Base-by-base conservation (phyloP, 2,329 filamentous ascomycete genomes). In the Karstenula rhodostoma region DNA sequence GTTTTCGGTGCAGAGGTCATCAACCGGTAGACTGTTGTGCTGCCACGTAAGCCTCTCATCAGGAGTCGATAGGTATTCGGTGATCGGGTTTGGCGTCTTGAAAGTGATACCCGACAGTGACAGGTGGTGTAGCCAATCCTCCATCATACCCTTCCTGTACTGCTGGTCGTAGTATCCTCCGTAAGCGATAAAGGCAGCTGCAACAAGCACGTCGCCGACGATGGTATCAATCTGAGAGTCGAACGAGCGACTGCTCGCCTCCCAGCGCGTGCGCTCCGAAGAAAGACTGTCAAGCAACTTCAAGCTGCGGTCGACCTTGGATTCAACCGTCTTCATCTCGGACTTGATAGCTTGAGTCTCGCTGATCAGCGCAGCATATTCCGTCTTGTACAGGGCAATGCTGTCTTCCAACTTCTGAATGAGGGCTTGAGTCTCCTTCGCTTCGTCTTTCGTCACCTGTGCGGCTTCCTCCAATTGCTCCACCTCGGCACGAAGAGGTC, bases 1-100 rank as follows among this genome's bases (percentile, higher is more conserved):
- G 73, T 99, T 99, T 79, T 99, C 95, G 0, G 95, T 99, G 84
- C 95, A 99, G 43, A 99, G 86, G 74, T 99, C 95, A 76, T 99
- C 95, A 4, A 97, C 94, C 2, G 96, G 95, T 52, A 99, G 83
- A 17, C 90, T 90, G 75, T 99, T 92, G 71, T 94, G 90, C 81
- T 99, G 96, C 95, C 95, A 99, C 65, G 91, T 87, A 35, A 99
- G 85, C 64, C 95, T 88, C 81, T 99, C 94, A 77, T 99, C 96
- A 4, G 96, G 94, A 25, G 93, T 97, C 5, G 96, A 99, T 17
- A 99, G 85, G 73, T 97, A 99, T 77, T 99, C 95, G 0, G 95
- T 97, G 49, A 99, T 87, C 0, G 95, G 93, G 73, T 98, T 98
- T 71, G 94, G 92, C 59, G 90, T 87, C 82, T 99, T 99, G 86